Base-by-base conservation (phyloP, 768 basidiomycete species). In the Crepidotus variabilis region DNA sequence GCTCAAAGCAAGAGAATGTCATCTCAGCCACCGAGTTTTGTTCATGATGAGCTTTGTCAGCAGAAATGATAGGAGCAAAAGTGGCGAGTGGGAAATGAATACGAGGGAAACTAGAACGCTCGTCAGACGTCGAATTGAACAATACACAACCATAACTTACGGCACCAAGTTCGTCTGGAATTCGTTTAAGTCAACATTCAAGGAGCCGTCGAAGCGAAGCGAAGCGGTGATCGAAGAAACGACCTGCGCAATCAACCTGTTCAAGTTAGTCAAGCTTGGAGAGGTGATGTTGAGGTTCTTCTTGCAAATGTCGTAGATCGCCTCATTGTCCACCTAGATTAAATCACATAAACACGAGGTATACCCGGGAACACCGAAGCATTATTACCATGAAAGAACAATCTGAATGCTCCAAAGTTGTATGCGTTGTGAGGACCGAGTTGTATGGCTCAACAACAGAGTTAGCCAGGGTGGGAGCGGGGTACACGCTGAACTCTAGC, bases 381-480 rank as follows among this genome's bases (percentile, higher is more conserved):
- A 21, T 50, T 56, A 68, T 23, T 61, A 89, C 97, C 96, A 99
- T 98, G 83, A 99, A 99, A 35, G 97, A 98, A 74, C 97, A 99
- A 78, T 99, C 97, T n/a, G 97, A 97, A 77, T 99, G 97, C 74
- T 98, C 97, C 57, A 98, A 87, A 55, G 97, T 98, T 45, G 97
- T 98, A 74, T 99, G 97, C 50, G 97, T 99, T 49, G 97, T 98
- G 60, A 99, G 80, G 52, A 97, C 90, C 1, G 91, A 90, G 82
- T 99, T 99, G 80, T 99, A 99, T 1, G 97, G 97, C 75, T 99
- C 97, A 46, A 99, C 97, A 59, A 98, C 90, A 34, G 96, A 98
- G 76, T 88, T 97, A 49, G 92, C 90, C 74, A 94, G 81, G 64
- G 90, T 91, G 50, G 93, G 94, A 5, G 94, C 94, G 54, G 96